Conservation (phyloP, 306 rosid species). For the Quercus dentata region DNA sequence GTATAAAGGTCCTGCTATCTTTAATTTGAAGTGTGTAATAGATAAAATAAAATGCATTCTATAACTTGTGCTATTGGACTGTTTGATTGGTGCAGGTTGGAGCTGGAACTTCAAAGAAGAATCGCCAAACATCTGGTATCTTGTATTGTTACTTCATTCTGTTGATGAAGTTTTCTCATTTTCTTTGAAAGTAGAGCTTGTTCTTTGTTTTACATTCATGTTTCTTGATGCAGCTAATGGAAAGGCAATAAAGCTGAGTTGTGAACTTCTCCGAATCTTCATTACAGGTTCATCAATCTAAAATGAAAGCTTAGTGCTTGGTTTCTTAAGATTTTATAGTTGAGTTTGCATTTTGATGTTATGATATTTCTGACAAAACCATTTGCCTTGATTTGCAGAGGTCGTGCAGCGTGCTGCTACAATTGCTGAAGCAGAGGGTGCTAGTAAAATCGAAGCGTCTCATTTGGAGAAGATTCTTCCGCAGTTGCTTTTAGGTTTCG, state of each 20-base stretch:
- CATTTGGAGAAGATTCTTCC: slow-evolving; percentile 95
- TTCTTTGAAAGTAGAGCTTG: background rate
- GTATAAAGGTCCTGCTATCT: too few species aligned
- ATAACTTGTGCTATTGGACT: slow-evolving; percentile 3
- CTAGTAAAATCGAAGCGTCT: slow-evolving; percentile 57
- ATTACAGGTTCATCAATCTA: slow-evolving; percentile 44
- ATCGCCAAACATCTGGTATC: slow-evolving; percentile 54
- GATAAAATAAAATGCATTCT: too few species aligned
- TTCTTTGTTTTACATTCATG: background rate
- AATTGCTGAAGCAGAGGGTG: slow-evolving; percentile 83
- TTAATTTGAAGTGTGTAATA: too few species aligned
- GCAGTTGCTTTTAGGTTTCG: slow-evolving; percentile 51
- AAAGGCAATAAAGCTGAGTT: slow-evolving; percentile 55
- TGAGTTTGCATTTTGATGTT: background rate
- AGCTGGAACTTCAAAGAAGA: slow-evolving; percentile 63
- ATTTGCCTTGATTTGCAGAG: slow-evolving; percentile 50
- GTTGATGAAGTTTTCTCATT: background rate
- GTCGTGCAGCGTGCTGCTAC: slow-evolving; percentile 73
- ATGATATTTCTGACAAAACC: slow-evolving; percentile 4
- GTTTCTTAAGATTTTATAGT: slow-evolving; percentile 7
- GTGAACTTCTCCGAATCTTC: slow-evolving; percentile 70
- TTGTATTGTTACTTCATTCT: slow-evolving; percentile 3
- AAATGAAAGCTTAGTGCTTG: slow-evolving; percentile 7
- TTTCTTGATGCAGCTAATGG: slow-evolving; percentile 66
- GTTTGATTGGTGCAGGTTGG: slow-evolving; percentile 42